Base-by-base conservation (phyloP, 257 asterid species). In the Rehmannia glutinosa region DNA sequence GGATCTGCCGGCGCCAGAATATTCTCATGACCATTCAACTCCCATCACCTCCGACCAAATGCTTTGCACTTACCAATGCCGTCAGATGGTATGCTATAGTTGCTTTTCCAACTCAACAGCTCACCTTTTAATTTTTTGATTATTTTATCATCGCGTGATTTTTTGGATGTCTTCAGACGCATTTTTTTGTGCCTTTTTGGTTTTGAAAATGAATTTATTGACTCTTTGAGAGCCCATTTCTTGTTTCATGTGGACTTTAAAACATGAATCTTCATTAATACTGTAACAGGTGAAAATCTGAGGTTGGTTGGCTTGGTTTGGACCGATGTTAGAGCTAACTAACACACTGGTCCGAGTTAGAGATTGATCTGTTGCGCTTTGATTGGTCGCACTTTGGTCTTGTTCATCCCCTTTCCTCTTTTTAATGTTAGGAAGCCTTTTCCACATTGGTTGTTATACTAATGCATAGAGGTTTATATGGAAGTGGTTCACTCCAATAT, bases 61-160 rank as follows among this genome's bases (percentile, higher is more conserved):
- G 92, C 94, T 94, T 10, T 94, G 99, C 74, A 89, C 99, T 52
- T 94, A 91, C 65, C 99, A 94, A 73, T 94, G 99, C 74, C 97
- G 97, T 30, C 99, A 94, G 81, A 91, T 91, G 98, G 99, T 91
- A 78, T 17, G 60, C 62, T 19, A 1, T 52, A 15, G 13, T 63
- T 63, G 54, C 53, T 2, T 28, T 61, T 25, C 36, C 65, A 61
- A 32, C 62, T 73, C 43, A 51, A 33, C 9, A 0, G 16, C 20
- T 30, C 53, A 24, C 57, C 8, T 13, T 16, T 55, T 59, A 23
- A 2, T 35, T 9, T 39, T 10, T 62, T 23, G 10, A 53, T 8
- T 8, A 3, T 4, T 17, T 57, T 53, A 1, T 46, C 28, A 5
- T 51, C 16, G 19, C 33, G 24, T 53, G 47, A 43, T 45, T 13